These are phyloP conservation scores for Globisporangium megalacanthum DNA, from an alignment of 352 stramenopile genomes.

Conservation along the genomic window DNA sequence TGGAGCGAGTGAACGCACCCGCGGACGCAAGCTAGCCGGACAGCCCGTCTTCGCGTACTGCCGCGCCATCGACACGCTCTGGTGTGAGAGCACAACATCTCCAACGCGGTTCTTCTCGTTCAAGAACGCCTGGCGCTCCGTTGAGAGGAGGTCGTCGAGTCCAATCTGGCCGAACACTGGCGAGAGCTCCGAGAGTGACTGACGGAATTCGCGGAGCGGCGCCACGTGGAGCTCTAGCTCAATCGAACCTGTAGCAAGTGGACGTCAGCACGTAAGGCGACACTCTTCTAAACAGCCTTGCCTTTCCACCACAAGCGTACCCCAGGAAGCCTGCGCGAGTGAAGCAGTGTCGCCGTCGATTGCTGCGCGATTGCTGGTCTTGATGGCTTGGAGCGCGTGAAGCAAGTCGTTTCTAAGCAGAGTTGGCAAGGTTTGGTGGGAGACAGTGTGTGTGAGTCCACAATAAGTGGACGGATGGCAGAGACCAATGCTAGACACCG, in stretches of 20 bases:
- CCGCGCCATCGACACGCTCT: conserved; percentile 63
- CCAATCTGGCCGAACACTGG: conserved; percentile 51
- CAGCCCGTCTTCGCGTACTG: conserved; percentile 79
- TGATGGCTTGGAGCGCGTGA: conserved; percentile 55
- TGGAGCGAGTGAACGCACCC: conserved; percentile 18
- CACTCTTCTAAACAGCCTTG: neutral
- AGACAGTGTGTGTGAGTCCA: neutral
- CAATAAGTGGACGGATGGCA: neutral
- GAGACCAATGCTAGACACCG: neutral
- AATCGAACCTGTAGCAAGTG: conserved; percentile 38
- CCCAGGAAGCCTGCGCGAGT: conserved; percentile 21
- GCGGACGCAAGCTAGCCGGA: conserved; percentile 42
- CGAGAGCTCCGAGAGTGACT: conserved; percentile 44
- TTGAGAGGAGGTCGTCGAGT: conserved; percentile 55
- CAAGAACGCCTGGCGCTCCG: conserved; percentile 47
- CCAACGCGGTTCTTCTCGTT: conserved; percentile 61
- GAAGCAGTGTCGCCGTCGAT: conserved; percentile 5
- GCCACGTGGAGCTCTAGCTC: conserved; percentile 44
- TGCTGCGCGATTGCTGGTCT: conserved; percentile 32
- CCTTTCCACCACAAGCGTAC: conserved; percentile 12
- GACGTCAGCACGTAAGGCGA: neutral
- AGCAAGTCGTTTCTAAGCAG: conserved; percentile 50
- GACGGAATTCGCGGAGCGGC: conserved; percentile 34
- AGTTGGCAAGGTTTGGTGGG: neutral
- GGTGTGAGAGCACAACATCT: conserved; percentile 51